Conservation (phyloP, 1,284 basidiomycete genomes). For the Marasmius tenuissimus region DNA sequence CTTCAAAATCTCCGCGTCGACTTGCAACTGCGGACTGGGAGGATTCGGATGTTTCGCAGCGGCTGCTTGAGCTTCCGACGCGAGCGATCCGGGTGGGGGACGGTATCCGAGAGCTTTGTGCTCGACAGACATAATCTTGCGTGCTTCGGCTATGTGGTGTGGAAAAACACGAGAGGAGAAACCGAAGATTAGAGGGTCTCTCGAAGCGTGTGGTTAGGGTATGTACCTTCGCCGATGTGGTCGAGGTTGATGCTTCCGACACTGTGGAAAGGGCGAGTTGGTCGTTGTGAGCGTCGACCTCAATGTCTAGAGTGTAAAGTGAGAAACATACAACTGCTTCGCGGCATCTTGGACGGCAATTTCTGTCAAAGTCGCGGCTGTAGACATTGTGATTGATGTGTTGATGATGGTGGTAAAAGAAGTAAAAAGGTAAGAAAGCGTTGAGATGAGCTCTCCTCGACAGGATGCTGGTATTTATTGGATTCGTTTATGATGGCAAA, state of each 20-base stretch:
- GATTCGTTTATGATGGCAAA: background rate
- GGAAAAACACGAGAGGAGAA: background rate
- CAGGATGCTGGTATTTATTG: background rate
- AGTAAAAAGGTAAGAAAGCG: background rate
- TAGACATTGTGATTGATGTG: slow-evolving; percentile 1
- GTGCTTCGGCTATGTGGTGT: slow-evolving; percentile 22
- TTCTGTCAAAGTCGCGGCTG: slow-evolving; percentile 13
- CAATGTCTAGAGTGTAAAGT: background rate
- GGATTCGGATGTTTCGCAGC: slow-evolving; percentile 27
- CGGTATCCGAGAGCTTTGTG: slow-evolving; percentile 39
- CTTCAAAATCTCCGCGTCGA: slow-evolving; percentile 11
- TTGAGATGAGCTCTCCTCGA: background rate
- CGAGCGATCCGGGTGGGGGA: slow-evolving; percentile 35
- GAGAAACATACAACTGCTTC: slow-evolving; percentile 2
- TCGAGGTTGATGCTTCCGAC: slow-evolving; percentile 9
- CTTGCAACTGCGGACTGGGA: slow-evolving; percentile 7
- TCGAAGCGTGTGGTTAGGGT: background rate
- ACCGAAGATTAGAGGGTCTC: background rate
- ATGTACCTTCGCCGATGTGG: slow-evolving; percentile 3
- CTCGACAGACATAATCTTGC: slow-evolving; percentile 36
- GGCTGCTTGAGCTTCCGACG: slow-evolving; percentile 36
- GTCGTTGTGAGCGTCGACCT: background rate
- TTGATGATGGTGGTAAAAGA: background rate
- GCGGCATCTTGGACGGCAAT: slow-evolving; percentile 11
- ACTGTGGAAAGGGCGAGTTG: background rate